These are phyloP conservation scores for Dalbergia oliveri DNA, from an alignment of 306 rosid genomes.

Conservation along the genomic window DNA sequence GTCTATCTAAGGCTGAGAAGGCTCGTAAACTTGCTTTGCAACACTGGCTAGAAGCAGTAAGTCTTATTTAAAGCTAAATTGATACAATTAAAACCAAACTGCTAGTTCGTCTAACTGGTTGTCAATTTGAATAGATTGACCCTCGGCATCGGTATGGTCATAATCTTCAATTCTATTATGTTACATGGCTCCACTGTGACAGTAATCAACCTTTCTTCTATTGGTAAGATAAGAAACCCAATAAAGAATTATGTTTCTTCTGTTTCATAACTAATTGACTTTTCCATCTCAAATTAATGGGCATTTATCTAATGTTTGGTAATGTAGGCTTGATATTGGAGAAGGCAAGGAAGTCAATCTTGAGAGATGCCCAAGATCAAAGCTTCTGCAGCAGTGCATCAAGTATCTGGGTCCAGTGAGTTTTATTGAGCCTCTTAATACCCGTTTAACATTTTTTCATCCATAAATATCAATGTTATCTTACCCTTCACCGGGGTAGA, in stretches of 20 bases:
- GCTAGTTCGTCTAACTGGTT: neutral
- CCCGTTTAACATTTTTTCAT: neutral
- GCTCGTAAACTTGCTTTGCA: slow-evolving; percentile 91
- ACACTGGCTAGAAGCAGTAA: slow-evolving; percentile 98
- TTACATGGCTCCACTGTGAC: slow-evolving; percentile 82
- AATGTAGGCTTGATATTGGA: slow-evolving; percentile 87
- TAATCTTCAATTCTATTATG: slow-evolving; percentile 89
- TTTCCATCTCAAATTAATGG: neutral
- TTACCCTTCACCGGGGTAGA: too few relatives aligned
- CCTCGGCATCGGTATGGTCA: slow-evolving; percentile 96
- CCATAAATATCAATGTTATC: neutral
- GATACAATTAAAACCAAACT: slow-evolving; percentile 10
- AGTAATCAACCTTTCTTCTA: slow-evolving; percentile 88
- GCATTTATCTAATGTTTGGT: slow-evolving; percentile 1
- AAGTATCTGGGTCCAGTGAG: slow-evolving; percentile 94
- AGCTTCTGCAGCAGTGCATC: slow-evolving; percentile 88
- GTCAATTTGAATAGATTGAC: slow-evolving; percentile 68
- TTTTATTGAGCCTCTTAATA: slow-evolving; percentile 16
- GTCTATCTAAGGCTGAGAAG: slow-evolving; percentile 81
- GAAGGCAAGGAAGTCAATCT: slow-evolving; percentile 78
- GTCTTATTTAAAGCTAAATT: slow-evolving; percentile 39
- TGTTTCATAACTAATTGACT: slow-evolving; percentile 16
- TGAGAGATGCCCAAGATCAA: slow-evolving; percentile 67
- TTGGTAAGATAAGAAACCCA: slow-evolving; percentile 59
- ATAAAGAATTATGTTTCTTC: neutral